These are phyloP conservation scores for Cutaneotrichosporon daszewskae DNA, from an alignment of 1,284 basidiomycete genomes.

Conservation along the genomic window DNA sequence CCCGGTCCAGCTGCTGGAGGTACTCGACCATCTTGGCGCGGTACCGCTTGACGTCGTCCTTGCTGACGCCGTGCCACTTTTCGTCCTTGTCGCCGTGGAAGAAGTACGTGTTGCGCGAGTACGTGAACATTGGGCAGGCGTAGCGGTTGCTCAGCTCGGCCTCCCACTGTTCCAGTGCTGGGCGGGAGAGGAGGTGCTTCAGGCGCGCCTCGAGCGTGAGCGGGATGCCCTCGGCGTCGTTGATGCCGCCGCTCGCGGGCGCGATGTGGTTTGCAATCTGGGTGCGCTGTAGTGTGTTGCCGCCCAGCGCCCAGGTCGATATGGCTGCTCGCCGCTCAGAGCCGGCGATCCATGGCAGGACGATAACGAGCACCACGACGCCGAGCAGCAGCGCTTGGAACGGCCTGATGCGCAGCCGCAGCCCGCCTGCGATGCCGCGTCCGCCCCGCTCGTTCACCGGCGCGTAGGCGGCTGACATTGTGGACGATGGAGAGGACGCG, in stretches of 20 bases:
- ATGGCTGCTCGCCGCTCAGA: conserved; percentile 8
- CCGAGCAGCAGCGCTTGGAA: conserved; percentile 15
- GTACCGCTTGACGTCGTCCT: conserved; percentile 36
- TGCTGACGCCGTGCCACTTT: conserved; percentile 38
- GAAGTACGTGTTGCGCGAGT: conserved; percentile 42
- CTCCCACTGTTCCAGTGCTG: conserved; percentile 42
- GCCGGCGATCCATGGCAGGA: conserved; percentile 9
- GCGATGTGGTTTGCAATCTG: conserved; percentile 20
- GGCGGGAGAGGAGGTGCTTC: conserved; percentile 28
- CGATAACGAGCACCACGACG: conserved; percentile 12
- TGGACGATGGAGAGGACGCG: no score
- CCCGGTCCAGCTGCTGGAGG: conserved; percentile 37
- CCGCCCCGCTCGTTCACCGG: not conserved
- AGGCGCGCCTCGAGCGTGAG: conserved; percentile 36
- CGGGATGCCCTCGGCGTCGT: conserved; percentile 24
- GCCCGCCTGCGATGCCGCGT: conserved; percentile 4
- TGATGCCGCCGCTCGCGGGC: conserved; percentile 27
- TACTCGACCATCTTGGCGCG: conserved; percentile 43
- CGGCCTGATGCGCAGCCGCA: conserved; percentile 13
- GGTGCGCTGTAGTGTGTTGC: not conserved
- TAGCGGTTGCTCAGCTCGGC: conserved; percentile 37
- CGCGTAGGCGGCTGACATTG: conserved; percentile 6
- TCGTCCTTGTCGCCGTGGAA: conserved; percentile 41
- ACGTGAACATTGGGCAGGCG: conserved; percentile 41
- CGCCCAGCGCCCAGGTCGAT: conserved; percentile 1